Evolutionary conservation across 768 basidiomycete species (phyloP), one percentile per base, ranked within the genome.

Genomic region (Clavaria fumosa): DNA sequence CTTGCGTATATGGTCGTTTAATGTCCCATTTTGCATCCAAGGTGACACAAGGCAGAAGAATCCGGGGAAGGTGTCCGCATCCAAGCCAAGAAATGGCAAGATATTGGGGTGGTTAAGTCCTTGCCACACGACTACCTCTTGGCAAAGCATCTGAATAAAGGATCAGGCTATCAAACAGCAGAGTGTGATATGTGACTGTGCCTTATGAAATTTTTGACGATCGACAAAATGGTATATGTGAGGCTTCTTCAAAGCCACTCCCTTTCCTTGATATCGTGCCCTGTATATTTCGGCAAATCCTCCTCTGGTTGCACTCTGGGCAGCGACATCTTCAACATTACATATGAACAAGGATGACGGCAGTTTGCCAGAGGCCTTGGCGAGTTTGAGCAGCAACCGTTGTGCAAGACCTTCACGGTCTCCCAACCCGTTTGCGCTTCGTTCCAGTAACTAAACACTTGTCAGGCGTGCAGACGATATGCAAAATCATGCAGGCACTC

Each of bases 61-160:
- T 4, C 49, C 41, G 10, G 47, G 45, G 22, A 52, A 53, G 17
- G 43, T 48, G 15, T 45, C 42, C 2, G 40, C 28, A 27, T 53
- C 50, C 5, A 56, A 47, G 1, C 55, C 55, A 0, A 48, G 31
- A 22, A 56, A 54, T 6, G 53, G 55, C 4, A 55, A 42, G 17
- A 56, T 45, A 34, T 45, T 38, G 2, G 50, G 51, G 35, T 55
- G 47, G 14, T 44, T 22, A n/a, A 56, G 47, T 18, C 45, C 44
- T 26, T 46, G 47, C 55, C 55, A 56, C 12, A 51, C 34, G 4
- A 54, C 42, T 2, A 52, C 55, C 34, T 54, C 53, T 34, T 46
- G 31, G 12, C 49, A 49, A 30, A 56, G 50, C 23, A 23, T 43
- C 52, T 54, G 43, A 15, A 28, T 2, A 23, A 12, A 24, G n/a